phyloP scores from a whole-genome alignment of 768 basidiomycete genomes.

The Nidularia sp. region DNA sequence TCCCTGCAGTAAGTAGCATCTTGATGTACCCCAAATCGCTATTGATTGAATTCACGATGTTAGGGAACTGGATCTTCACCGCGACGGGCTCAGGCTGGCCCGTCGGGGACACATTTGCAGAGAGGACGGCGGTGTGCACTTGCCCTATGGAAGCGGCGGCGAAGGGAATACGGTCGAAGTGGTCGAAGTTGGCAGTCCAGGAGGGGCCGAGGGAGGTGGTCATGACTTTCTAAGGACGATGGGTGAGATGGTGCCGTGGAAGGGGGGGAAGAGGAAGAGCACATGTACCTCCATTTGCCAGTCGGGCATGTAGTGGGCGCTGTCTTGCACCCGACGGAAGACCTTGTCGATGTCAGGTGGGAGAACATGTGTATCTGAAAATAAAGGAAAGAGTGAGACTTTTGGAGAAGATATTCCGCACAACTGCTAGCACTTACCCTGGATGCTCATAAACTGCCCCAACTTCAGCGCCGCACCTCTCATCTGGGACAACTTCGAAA shows the following conservation, averaged over 20 bases:
- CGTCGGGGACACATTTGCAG: conserved; percentile 47
- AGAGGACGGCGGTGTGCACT: conserved; percentile 76
- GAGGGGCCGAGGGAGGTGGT: conserved; percentile 63
- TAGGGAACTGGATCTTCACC: conserved; percentile 94
- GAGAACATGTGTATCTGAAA: conserved; percentile 79
- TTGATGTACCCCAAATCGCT: conserved; percentile 87
- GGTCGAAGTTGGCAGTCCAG: conserved; percentile 68
- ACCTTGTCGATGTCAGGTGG: conserved; percentile 87
- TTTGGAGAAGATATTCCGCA: background rate
- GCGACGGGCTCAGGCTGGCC: conserved; percentile 58
- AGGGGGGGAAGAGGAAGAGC: background rate
- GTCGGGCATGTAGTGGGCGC: conserved; percentile 98
- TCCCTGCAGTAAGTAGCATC: conserved; percentile 74
- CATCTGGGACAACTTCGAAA: conserved; percentile 93
- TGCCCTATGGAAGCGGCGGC: conserved; percentile 98
- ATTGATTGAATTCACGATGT: conserved; percentile 80
- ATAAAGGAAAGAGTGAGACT: background rate
- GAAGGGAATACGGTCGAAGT: conserved; percentile 84
- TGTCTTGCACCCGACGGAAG: conserved; percentile 87
- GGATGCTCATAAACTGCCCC: conserved; percentile 97
- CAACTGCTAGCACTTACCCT: conserved; percentile 43
- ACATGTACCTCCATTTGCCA: conserved; percentile 94
- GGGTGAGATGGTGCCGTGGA: background rate
- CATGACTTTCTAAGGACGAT: conserved; percentile 81
- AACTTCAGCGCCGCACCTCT: conserved; percentile 94